A percentile compares a stretch with the other conserved stretches of the same genome.
Conservation (phyloP, 177 flowering plant species). For the Tripterygium wilfordii region DNA sequence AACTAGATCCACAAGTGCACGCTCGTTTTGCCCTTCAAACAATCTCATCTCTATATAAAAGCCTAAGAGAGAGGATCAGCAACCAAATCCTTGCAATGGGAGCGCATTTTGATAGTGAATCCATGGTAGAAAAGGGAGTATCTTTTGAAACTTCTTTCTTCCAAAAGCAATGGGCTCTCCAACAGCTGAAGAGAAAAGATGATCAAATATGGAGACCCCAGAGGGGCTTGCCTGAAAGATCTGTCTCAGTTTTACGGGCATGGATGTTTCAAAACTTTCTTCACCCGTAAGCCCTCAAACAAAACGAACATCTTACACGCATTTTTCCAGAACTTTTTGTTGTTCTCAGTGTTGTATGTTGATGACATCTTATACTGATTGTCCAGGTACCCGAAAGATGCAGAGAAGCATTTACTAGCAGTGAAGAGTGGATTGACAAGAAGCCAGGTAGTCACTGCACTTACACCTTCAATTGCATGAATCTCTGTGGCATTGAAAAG, state of each 20-base stretch:
- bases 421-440: slow-evolving; percentile 86
- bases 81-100: slow-evolving; percentile 55
- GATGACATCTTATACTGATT: too few relatives aligned
- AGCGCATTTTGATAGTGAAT: slow-evolving; percentile 16
- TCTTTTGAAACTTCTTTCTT: slow-evolving; percentile 55
- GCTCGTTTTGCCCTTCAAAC: slow-evolving; percentile 67
- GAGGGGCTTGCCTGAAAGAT: slow-evolving; percentile 80
- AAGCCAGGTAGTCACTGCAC: slow-evolving; percentile 96
- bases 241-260: slow-evolving; percentile 79
- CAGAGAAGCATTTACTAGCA: slow-evolving; percentile 91
- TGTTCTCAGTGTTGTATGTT: too few relatives aligned
- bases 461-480: too few relatives aligned
- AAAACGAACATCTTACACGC: too few relatives aligned
- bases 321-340: too few relatives aligned
- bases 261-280: slow-evolving; percentile 99
- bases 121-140: slow-evolving; percentile 27
- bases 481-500: too few relatives aligned
- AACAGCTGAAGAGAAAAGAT: slow-evolving; percentile 70
- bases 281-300: slow-evolving; percentile 73
- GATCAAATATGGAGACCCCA: slow-evolving; percentile 84
- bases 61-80: slow-evolving; percentile 68
- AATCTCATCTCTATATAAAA: slow-evolving; percentile 50
- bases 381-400: slow-evolving; percentile 94
- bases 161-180: slow-evolving; percentile 83
- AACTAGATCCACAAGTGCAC: slow-evolving; percentile 65